Base-by-base conservation (phyloP, 495 filamentous ascomycete genomes). In the Clohesyomyces aquaticus region DNA sequence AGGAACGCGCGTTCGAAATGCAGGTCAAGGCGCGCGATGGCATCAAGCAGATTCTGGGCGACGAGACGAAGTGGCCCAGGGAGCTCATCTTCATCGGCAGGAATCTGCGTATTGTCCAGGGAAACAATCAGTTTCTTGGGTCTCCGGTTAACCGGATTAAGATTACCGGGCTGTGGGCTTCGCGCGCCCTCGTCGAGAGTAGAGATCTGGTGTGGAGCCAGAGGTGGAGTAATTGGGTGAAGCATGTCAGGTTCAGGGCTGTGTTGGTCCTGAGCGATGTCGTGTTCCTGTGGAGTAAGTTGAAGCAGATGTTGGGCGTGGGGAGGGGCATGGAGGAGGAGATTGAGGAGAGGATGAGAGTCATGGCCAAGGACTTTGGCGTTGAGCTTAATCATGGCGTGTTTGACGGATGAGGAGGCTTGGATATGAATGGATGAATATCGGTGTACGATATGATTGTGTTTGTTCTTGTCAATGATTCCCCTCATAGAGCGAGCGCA, bases 61-160 rank as follows among this genome's bases (percentile, higher is more conserved):
- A 98, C 73, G 92, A 96, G 72, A 88, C 87, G 25, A 92, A 94
- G 72, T 96, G 91, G 89, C 94, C 94, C 0, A 86, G 87, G 56
- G 91, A 96, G 68, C 87, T 98, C 50, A 85, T 98, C 69, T 98
- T 98, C 77, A 92, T 98, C 71, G 93, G 92, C 1, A 85, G 94
- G 4, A 97, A 96, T 72, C 83, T 98, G 79, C 86, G 94, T 21
- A 98, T 98, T 71, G 93, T 98, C 10, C 88, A 90, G 73, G 86
- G 79, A 0, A 90, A 90, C 71, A 90, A 90, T 68, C 87, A 89
- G 66, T 93, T 87, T 75, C 83, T 98, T 23, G 93, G 94, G 45
- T 92, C 89, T 0, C 94, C 94, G 0, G 92, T 98, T 16, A 98
- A 98, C 73, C 79, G 94, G 0, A 86, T 98, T 66, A 97, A 96